Conservation (phyloP, 164 flowering plant genomes). For the Aristolochia contorta region DNA sequence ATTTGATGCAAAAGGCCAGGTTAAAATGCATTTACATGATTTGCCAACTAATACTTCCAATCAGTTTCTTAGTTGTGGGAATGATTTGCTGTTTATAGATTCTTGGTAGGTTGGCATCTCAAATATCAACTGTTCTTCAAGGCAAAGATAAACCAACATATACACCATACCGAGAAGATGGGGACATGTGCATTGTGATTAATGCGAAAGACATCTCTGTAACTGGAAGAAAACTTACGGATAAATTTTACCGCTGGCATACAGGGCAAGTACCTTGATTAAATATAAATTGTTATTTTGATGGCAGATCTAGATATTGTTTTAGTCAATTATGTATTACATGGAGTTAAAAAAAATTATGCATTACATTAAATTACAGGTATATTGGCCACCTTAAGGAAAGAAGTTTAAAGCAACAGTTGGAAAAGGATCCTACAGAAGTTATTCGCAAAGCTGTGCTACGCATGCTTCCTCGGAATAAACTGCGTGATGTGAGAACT, state of each 20-base stretch:
- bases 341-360: neutral
- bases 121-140: slow-evolving; percentile 76
- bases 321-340: neutral
- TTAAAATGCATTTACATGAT: slow-evolving; percentile 9
- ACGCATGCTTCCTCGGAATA: slow-evolving; percentile 96
- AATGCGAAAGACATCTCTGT: slow-evolving; percentile 86
- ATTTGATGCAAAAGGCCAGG: slow-evolving; percentile 92
- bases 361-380: slow-evolving; percentile 20
- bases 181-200: slow-evolving; percentile 90
- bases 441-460: slow-evolving; percentile 90
- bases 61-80: neutral
- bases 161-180: slow-evolving; percentile 81
- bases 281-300: neutral
- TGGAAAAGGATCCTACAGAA: slow-evolving; percentile 91
- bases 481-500: slow-evolving; percentile 78
- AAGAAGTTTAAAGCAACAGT: slow-evolving; percentile 80
- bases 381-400: slow-evolving; percentile 85
- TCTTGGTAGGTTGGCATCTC: slow-evolving; percentile 89
- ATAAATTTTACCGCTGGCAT: slow-evolving; percentile 78
- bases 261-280: slow-evolving; percentile 65
- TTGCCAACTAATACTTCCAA: neutral
- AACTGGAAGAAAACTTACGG: slow-evolving; percentile 79
- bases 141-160: slow-evolving; percentile 94
- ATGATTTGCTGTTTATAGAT: slow-evolving; percentile 24
- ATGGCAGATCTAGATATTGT: neutral